Percentiles rank a stretch among this genome's conserved stretches.
Evolutionary conservation across 495 filamentous ascomycete genomes (phyloP).

Genomic region (Xanthoparmelia taractica): DNA sequence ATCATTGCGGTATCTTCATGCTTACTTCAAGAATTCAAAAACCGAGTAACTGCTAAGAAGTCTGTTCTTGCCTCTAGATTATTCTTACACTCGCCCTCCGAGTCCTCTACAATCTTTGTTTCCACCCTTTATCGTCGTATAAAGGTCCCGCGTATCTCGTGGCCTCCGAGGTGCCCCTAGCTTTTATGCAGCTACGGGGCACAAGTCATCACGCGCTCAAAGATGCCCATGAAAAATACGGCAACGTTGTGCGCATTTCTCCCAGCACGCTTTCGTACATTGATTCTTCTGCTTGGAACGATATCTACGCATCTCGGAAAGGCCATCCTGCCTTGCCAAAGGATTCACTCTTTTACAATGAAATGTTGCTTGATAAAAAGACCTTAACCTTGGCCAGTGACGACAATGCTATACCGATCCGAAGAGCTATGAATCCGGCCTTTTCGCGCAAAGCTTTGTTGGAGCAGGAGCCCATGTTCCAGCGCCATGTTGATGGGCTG

Average conservation of each 20-base stretch:
- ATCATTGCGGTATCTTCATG: neutral
- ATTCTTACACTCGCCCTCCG: neutral
- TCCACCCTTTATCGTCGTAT: conserved; percentile 26
- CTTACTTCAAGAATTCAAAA: too few species aligned
- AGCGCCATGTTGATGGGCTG: conserved; percentile 35
- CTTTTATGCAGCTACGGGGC: conserved; percentile 2
- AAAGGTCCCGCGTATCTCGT: conserved; percentile 24
- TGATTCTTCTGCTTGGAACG: conserved; percentile 15
- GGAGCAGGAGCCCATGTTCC: conserved; percentile 41
- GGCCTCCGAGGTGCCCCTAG: conserved; percentile 8
- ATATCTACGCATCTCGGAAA: conserved; percentile 9
- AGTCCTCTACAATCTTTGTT: conserved; percentile 27
- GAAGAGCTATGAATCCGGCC: conserved; percentile 40
- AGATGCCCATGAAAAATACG: conserved; percentile 36
- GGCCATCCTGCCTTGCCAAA: neutral
- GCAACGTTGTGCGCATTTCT: conserved; percentile 41
- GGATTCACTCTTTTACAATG: conserved; percentile 8
- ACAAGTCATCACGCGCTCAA: conserved; percentile 9
- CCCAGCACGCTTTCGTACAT: conserved; percentile 37
- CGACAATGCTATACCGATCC: conserved; percentile 36
- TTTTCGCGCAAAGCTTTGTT: conserved; percentile 41
- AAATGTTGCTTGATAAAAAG: conserved; percentile 7
- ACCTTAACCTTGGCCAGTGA: conserved; percentile 32
- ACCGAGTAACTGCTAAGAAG: neutral
- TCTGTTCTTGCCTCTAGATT: neutral